Evolutionary conservation across 179 eudicot species (phyloP), one percentile per base, ranked within the genome.

Genomic region (Heliamphora pulchella): DNA sequence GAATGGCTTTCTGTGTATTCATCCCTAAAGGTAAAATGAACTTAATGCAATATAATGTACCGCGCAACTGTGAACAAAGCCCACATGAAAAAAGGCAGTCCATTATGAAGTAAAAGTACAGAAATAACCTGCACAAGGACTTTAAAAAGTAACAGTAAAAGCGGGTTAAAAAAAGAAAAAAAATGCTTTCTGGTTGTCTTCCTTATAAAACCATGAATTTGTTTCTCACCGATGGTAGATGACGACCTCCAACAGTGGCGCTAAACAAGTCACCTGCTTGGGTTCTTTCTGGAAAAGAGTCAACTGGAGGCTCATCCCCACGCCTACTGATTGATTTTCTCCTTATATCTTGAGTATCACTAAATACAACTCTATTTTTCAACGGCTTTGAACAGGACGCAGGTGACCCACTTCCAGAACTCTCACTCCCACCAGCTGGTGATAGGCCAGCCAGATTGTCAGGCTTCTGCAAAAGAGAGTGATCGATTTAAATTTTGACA

Each of bases 221-320:
- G 39, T 77, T 61, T 48, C 88, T 86, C 63, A 88, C 90, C 79
- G 87, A 77, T 54, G 86, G 88, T 72, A 88, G 78, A 79, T 53
- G 82, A 51, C 81, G 84, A 61, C 74, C 80, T 76, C 86, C 83
- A 47, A 57, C 72, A 79, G 88, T 77, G 50, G 88, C 86, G 47
- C 85, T 88, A 71, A 84, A 82, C 75, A 88, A 78, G 51, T 88
- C 88, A 74, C 87, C 88, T 17, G 90, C 90, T 84, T 84, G 86
- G 48, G 88, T 86, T 82, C 82, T 86, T 57, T 78, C 87, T 9
- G 80, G 83, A 79, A 79, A 67, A 48, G 80, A 80, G 43, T 71
- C 81, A 54, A 76, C 63, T 17, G 84, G 70, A 77, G 75, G 18
- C 70, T 81, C 84, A 75, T 78, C 83, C 20, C 68, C 81, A 73